These are phyloP conservation scores for Hygrocybe punicea DNA, from an alignment of 768 basidiomycete species.

Conservation along the genomic window DNA sequence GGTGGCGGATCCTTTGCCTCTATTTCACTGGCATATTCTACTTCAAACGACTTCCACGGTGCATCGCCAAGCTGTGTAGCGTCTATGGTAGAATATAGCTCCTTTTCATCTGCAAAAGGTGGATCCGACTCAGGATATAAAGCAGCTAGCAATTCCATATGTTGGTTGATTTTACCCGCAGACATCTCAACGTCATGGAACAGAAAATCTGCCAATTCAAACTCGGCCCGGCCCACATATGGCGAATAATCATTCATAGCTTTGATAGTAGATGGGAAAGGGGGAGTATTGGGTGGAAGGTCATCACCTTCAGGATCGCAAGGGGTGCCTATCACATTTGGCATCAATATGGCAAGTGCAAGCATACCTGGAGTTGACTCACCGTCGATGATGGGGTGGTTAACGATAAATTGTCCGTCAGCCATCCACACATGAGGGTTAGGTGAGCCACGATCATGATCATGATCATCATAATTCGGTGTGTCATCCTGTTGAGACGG, in stretches of 20 bases:
- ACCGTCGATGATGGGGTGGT: neutral
- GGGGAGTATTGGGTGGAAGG: conserved; percentile 5
- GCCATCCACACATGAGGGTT: no score
- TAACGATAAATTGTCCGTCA: no score
- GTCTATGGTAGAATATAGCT: conserved; percentile 27
- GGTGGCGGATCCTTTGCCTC: conserved; percentile 13
- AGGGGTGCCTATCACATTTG: neutral
- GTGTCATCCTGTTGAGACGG: no score
- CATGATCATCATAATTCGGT: no score
- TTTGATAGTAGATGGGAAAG: neutral
- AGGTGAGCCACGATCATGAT: no score
- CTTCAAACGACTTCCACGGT: conserved; percentile 20
- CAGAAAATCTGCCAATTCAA: conserved; percentile 29
- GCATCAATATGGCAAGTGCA: neutral
- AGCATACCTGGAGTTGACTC: neutral
- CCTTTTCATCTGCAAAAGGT: conserved; percentile 19
- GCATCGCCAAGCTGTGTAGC: conserved; percentile 19
- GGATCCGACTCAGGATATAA: conserved; percentile 10
- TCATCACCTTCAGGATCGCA: neutral
- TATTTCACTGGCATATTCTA: conserved; percentile 21
- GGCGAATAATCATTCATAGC: conserved; percentile 23
- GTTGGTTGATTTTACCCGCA: conserved; percentile 15
- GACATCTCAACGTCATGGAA: conserved; percentile 26
- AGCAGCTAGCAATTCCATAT: conserved; percentile 26
- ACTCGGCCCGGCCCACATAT: conserved; percentile 23